A percentile compares a stretch with the other conserved stretches of the same genome.
Conservation (phyloP, 345 rosid genomes). For the Aethionema arabicum region DNA sequence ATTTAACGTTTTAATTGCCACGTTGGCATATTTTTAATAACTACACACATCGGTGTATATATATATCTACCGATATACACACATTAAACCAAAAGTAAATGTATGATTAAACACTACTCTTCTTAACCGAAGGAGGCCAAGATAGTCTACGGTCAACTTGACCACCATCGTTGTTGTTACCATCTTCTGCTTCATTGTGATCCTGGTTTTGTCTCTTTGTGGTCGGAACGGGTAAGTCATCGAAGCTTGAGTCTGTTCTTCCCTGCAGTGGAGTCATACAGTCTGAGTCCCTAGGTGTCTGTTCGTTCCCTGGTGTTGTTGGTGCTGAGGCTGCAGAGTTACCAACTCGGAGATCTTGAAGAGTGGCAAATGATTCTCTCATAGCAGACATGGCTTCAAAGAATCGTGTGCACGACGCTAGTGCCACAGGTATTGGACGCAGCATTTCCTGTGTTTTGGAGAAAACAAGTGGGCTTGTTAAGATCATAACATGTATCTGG, state of each 20-base stretch:
- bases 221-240: conserved; percentile 56
- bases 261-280: conserved; percentile 73
- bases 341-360: conserved; percentile 82
- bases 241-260: conserved; percentile 63
- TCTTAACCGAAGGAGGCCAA: conserved; percentile 78
- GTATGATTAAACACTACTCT: conserved; percentile 22
- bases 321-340: conserved; percentile 57
- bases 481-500: neutral
- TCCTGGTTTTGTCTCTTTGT: conserved; percentile 43
- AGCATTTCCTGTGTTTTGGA: conserved; percentile 73
- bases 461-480: neutral
- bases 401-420: conserved; percentile 95
- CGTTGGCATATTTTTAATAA: too few relatives aligned
- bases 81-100: neutral
- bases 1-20: too few relatives aligned
- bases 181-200: conserved; percentile 44
- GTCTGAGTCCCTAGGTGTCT: conserved; percentile 46
- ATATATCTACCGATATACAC: too few relatives aligned
- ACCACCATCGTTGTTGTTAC: conserved; percentile 37
- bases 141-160: conserved; percentile 72
- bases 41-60: too few relatives aligned
- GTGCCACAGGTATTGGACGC: conserved; percentile 96
- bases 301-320: conserved; percentile 54
- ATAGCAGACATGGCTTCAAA: conserved; percentile 99
- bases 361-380: conserved; percentile 96